Conservation (phyloP, 352 stramenopile species). For the Phytopythium chamaehyphon region DNA sequence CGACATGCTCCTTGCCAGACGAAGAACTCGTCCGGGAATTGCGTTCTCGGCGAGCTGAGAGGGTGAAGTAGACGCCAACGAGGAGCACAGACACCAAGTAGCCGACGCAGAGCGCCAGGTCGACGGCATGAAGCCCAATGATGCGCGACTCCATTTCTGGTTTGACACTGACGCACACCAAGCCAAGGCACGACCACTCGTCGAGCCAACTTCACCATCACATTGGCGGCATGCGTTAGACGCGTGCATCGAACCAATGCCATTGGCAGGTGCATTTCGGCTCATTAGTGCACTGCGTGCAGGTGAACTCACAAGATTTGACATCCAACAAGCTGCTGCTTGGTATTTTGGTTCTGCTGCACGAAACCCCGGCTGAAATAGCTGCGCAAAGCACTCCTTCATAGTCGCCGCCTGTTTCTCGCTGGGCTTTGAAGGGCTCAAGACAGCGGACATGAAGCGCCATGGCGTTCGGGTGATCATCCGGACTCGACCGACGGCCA, state of each 20-base stretch:
- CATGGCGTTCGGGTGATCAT: slow-evolving; percentile 86
- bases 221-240: neutral
- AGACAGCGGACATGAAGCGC: slow-evolving; percentile 15
- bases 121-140: slow-evolving; percentile 19
- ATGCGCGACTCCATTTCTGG: neutral
- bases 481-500: slow-evolving; percentile 71
- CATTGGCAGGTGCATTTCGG: slow-evolving; percentile 4
- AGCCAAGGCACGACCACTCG: no score
- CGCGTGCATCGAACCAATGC: slow-evolving; percentile 1
- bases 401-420: no score
- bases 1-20: slow-evolving; percentile 17
- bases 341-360: neutral
- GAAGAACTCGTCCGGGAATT: slow-evolving; percentile 12
- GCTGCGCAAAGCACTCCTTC: no score
- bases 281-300: no score
- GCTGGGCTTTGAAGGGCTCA: no score
- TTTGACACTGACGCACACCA: neutral
- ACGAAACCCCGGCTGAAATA: no score
- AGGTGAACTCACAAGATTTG: no score
- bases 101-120: slow-evolving; percentile 44
- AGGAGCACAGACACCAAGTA: slow-evolving; percentile 70
- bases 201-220: neutral
- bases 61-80: slow-evolving; percentile 63
- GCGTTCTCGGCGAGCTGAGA: slow-evolving; percentile 39
- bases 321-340: neutral